phyloP scores from a whole-genome alignment of 2,329 filamentous ascomycete genomes.

The Exophiala calicioides region DNA sequence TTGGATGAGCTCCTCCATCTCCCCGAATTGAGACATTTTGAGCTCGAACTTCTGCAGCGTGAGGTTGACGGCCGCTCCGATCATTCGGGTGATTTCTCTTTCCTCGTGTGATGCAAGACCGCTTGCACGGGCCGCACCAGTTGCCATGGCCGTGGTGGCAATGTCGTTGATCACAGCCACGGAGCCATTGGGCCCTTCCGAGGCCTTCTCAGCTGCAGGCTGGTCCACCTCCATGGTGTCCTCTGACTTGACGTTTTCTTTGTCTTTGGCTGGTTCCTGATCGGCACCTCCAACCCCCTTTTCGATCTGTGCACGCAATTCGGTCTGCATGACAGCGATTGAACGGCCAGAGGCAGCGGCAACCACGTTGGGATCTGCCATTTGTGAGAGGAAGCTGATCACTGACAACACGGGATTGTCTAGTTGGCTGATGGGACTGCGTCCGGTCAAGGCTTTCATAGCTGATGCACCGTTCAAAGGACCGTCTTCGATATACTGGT shows the following conservation, averaged over 20 bases:
- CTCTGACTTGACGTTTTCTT: conserved; percentile 32
- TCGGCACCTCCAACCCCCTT: conserved; percentile 53
- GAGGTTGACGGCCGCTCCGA: conserved; percentile 88
- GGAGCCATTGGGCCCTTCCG: conserved; percentile 58
- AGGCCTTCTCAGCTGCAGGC: conserved; percentile 24
- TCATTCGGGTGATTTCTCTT: conserved; percentile 90
- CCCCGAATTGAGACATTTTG: conserved; percentile 93
- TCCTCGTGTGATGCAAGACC: conserved; percentile 94
- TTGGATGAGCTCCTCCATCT: conserved; percentile 89
- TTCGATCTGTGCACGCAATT: conserved; percentile 76
- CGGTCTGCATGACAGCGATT: conserved; percentile 80
- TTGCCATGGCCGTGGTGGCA: conserved; percentile 78
- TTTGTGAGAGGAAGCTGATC: conserved; percentile 86
- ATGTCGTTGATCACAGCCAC: conserved; percentile 55
- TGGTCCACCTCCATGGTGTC: conserved; percentile 66
- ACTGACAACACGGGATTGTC: conserved; percentile 98
- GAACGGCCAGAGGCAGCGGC: conserved; percentile 88
- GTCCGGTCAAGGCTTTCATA: conserved; percentile 71
- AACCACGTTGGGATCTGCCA: conserved; percentile 86
- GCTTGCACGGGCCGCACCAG: conserved; percentile 80
- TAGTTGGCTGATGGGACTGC: conserved; percentile 84
- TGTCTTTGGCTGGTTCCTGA: conserved; percentile 54
- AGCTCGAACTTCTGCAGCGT: conserved; percentile 94
- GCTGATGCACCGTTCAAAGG: conserved; percentile 60
- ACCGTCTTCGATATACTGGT: conserved; percentile 89